Conservation (phyloP, 2,329 filamentous ascomycete genomes). For the Pseudofabraea citricarpa region DNA sequence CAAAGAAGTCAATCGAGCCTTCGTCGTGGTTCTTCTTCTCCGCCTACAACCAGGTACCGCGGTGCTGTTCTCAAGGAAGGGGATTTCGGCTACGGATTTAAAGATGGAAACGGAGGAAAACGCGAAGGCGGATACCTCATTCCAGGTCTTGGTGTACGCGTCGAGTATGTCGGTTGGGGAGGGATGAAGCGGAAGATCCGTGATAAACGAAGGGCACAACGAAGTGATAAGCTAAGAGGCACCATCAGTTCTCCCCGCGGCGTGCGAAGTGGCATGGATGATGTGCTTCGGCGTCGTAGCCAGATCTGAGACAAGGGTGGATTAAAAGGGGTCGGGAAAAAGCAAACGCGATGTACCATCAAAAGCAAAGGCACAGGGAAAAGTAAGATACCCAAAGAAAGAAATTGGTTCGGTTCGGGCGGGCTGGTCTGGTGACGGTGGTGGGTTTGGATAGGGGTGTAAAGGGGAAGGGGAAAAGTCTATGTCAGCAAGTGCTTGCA, state of each 20-base stretch:
- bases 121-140: conserved; percentile 18
- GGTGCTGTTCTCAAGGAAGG: conserved; percentile 8
- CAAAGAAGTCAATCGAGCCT: conserved; percentile 40
- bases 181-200: conserved; percentile 51
- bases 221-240: conserved; percentile 51
- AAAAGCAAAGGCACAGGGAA: no score
- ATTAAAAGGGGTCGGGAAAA: no score
- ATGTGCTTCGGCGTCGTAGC: conserved; percentile 19
- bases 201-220: conserved; percentile 54
- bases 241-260: conserved; percentile 55
- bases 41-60: conserved; percentile 1
- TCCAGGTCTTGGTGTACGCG: conserved; percentile 34
- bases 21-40: conserved; percentile 11
- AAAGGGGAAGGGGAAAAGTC: no score
- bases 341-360: no score
- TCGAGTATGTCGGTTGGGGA: conserved; percentile 44
- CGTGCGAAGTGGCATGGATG: conserved; percentile 24
- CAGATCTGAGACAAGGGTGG: neutral
- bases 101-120: conserved; percentile 22
- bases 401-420: no score
- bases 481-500: no score
- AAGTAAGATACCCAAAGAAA: no score
- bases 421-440: no score
- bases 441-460: no score
- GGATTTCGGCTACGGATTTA: conserved; percentile 23